These are phyloP conservation scores for Chalciporus sphaerocephalus DNA, from an alignment of 768 basidiomycete genomes.

Conservation along the genomic window DNA sequence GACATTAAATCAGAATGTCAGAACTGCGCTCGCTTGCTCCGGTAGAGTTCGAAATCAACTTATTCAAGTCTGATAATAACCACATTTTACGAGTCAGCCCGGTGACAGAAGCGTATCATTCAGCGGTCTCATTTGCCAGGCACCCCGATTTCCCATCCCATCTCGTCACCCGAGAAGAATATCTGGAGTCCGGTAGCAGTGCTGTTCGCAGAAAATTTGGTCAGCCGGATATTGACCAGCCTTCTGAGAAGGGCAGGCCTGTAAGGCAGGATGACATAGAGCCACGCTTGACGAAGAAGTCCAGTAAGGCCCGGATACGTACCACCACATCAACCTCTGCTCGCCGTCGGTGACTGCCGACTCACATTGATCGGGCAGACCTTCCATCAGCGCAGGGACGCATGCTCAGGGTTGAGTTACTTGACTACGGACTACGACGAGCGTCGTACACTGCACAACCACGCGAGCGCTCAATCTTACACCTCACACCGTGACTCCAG, in stretches of 20 bases:
- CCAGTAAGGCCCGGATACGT: slow-evolving; percentile 27
- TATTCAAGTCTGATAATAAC: slow-evolving; percentile 56
- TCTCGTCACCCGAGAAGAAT: slow-evolving; percentile 76
- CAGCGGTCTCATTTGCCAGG: slow-evolving; percentile 55
- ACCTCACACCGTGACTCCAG: not conserved
- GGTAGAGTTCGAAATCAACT: slow-evolving; percentile 67
- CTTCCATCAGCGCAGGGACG: slow-evolving; percentile 6
- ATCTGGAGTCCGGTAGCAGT: slow-evolving; percentile 75
- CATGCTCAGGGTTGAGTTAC: slow-evolving; percentile 20
- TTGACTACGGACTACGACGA: slow-evolving; percentile 6
- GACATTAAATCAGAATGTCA: slow-evolving; percentile 44
- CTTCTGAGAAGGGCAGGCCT: slow-evolving; percentile 23
- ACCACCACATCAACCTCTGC: slow-evolving; percentile 13
- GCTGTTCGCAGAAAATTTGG: slow-evolving; percentile 73
- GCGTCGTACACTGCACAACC: not conserved
- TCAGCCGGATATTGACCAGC: slow-evolving; percentile 45
- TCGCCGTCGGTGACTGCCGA: slow-evolving; percentile 28
- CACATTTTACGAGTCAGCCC: slow-evolving; percentile 42
- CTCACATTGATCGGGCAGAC: not conserved
- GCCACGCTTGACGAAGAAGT: slow-evolving; percentile 24
- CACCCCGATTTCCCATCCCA: slow-evolving; percentile 46
- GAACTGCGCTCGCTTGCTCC: slow-evolving; percentile 82
- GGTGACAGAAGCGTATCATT: slow-evolving; percentile 59
- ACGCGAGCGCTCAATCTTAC: not conserved
- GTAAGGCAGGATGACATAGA: slow-evolving; percentile 20